These are phyloP conservation scores for Madurella mycetomatis DNA, from an alignment of 2,329 filamentous ascomycete species.

Conservation along the genomic window DNA sequence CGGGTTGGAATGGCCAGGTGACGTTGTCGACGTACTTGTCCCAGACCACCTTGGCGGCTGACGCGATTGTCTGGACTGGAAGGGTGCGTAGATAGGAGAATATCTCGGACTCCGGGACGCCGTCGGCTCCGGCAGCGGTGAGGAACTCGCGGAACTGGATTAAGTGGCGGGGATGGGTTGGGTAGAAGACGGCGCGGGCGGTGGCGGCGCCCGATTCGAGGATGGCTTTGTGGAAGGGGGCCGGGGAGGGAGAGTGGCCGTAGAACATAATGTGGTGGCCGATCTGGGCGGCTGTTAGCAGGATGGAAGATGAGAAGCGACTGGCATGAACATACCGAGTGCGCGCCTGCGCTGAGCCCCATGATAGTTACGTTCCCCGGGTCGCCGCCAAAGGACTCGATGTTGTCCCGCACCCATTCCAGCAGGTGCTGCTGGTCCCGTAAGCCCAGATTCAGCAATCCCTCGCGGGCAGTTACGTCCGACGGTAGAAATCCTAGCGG, in stretches of 20 bases:
- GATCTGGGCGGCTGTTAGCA: slow-evolving; percentile 40
- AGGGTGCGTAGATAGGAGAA: slow-evolving; percentile 47
- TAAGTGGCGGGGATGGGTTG: slow-evolving; percentile 54
- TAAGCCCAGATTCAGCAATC: slow-evolving; percentile 59
- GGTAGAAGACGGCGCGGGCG: slow-evolving; percentile 49
- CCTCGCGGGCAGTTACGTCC: slow-evolving; percentile 47
- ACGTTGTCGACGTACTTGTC: slow-evolving; percentile 39
- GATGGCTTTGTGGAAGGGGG: slow-evolving; percentile 50
- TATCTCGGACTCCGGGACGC: slow-evolving; percentile 44
- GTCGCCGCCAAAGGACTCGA: slow-evolving; percentile 57
- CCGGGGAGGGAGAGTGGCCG: slow-evolving; percentile 34
- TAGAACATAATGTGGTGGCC: slow-evolving; percentile 62
- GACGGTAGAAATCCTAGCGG: slow-evolving; percentile 65
- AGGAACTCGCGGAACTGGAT: slow-evolving; percentile 54
- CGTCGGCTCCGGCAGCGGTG: slow-evolving; percentile 45
- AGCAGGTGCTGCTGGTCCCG: slow-evolving; percentile 57
- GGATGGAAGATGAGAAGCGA: background rate
- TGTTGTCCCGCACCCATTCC: slow-evolving; percentile 58
- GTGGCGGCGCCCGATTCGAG: slow-evolving; percentile 55
- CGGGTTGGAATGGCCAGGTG: slow-evolving; percentile 64
- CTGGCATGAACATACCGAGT: slow-evolving; percentile 43
- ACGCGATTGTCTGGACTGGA: slow-evolving; percentile 35
- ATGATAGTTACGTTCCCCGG: slow-evolving; percentile 54
- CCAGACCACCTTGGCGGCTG: slow-evolving; percentile 43
- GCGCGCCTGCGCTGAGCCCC: slow-evolving; percentile 59